phyloP scores from a whole-genome alignment of 345 rosid genomes.

The Triadica sebifera region DNA sequence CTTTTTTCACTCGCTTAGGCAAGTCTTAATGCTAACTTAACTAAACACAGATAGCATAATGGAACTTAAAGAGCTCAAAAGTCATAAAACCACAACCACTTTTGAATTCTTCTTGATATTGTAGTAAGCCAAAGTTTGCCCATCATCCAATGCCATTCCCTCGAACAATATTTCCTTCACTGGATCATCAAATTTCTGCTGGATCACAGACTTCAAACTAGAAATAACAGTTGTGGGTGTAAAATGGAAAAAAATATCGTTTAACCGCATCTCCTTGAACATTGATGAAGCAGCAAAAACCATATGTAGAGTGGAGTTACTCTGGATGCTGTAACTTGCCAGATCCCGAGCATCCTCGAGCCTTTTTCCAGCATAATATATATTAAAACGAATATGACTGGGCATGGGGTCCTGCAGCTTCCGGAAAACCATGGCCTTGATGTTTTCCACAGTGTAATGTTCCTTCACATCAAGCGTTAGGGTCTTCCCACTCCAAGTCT shows the following conservation, averaged over 20 bases:
- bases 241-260: neutral
- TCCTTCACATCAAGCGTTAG: conserved; percentile 31
- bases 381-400: neutral
- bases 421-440: conserved; percentile 21
- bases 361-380: conserved; percentile 28
- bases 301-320: conserved; percentile 29
- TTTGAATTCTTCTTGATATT: too few species aligned
- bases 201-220: conserved; percentile 11
- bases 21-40: too few species aligned
- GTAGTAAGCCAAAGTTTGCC: conserved; percentile 4
- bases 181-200: neutral
- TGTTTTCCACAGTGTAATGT: conserved; percentile 11
- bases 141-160: conserved; percentile 6
- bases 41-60: too few species aligned
- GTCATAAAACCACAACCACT: neutral
- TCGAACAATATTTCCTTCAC: conserved; percentile 13
- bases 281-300: neutral
- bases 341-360: conserved; percentile 22
- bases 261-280: neutral
- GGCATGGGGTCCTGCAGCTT: conserved; percentile 16
- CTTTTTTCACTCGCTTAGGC: neutral
- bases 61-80: neutral
- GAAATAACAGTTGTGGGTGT: neutral
- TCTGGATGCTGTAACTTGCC: conserved; percentile 30
- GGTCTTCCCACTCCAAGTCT: conserved; percentile 32